Percentiles rank a stretch among this genome's conserved stretches.
Evolutionary conservation across 495 filamentous ascomycete genomes (phyloP).

Genomic region (Xylaria cubensis): DNA sequence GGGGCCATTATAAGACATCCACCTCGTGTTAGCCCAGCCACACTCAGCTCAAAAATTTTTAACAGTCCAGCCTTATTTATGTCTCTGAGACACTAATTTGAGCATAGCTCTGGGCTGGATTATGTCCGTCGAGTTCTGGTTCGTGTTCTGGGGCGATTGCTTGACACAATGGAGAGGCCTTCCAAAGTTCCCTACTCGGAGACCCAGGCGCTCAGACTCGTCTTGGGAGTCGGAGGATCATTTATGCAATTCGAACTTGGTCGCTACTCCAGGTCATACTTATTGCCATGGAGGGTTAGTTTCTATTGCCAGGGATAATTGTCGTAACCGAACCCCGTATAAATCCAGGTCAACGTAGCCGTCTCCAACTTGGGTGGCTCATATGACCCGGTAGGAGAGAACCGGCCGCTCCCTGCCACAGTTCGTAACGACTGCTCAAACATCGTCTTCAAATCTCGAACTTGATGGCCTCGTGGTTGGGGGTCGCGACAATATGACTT

Average conservation of each 20-base stretch:
- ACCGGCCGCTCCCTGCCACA: constrained; percentile 28
- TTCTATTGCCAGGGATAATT: neutral
- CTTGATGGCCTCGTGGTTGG: constrained; percentile 35
- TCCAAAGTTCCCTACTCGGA: neutral
- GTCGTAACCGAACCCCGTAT: constrained; percentile 25
- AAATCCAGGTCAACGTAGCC: constrained; percentile 41
- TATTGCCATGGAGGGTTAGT: neutral
- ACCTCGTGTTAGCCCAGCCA: neutral
- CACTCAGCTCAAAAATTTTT: neutral
- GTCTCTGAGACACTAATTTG: neutral
- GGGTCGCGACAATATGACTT: constrained; percentile 35
- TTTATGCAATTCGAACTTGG: neutral
- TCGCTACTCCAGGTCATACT: neutral
- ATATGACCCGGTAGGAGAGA: constrained; percentile 24
- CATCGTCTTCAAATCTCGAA: constrained; percentile 38
- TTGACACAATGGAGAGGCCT: neutral
- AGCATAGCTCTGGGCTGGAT: neutral
- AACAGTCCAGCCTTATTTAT: neutral
- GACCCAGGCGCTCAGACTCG: neutral
- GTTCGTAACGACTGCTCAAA: constrained; percentile 39
- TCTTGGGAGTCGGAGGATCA: neutral
- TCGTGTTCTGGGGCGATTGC: neutral
- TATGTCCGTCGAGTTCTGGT: neutral
- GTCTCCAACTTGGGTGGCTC: constrained; percentile 34
- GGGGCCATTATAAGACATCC: neutral